phyloP scores from a whole-genome alignment of 805 yeast genomes.

The Kodamaea restingae region DNA sequence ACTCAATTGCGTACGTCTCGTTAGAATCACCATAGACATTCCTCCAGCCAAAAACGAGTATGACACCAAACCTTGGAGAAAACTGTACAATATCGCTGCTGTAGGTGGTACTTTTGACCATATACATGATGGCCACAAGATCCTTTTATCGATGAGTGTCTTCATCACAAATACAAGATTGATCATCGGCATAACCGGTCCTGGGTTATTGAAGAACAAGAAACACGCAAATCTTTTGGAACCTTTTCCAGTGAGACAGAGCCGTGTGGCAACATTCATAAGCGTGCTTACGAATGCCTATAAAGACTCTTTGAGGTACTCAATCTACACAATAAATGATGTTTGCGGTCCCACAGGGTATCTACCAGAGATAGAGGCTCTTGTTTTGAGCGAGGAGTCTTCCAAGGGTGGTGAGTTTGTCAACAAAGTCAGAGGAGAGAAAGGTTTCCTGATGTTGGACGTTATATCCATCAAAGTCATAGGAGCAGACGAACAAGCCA shows the following conservation, averaged over 20 bases:
- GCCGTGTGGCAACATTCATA: conserved; percentile 48
- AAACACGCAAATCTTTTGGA: conserved; percentile 66
- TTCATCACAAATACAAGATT: conserved; percentile 53
- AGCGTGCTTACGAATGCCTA: conserved; percentile 41
- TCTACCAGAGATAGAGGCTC: conserved; percentile 66
- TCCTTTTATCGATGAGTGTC: conserved; percentile 68
- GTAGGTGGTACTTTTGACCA: conserved; percentile 98
- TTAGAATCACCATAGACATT: neutral
- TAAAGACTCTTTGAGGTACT: conserved; percentile 28
- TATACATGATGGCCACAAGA: conserved; percentile 91
- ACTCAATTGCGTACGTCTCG: neutral
- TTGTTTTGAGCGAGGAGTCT: conserved; percentile 81
- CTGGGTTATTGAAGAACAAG: conserved; percentile 67
- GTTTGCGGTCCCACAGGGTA: conserved; percentile 92
- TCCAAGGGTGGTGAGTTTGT: conserved; percentile 67
- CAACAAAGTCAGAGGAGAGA: conserved; percentile 57
- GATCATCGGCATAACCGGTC: conserved; percentile 83
- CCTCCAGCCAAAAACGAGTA: conserved; percentile 1
- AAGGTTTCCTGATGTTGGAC: conserved; percentile 49
- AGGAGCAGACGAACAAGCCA: conserved; percentile 48
- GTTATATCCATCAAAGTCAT: conserved; percentile 45
- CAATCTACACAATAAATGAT: conserved; percentile 67
- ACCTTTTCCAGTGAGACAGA: conserved; percentile 48
- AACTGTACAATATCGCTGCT: conserved; percentile 39
- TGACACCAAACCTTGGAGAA: neutral